These are phyloP conservation scores for Mortierella sp. DNA, from an alignment of 371 early-diverging fungal genomes.

Conservation along the genomic window DNA sequence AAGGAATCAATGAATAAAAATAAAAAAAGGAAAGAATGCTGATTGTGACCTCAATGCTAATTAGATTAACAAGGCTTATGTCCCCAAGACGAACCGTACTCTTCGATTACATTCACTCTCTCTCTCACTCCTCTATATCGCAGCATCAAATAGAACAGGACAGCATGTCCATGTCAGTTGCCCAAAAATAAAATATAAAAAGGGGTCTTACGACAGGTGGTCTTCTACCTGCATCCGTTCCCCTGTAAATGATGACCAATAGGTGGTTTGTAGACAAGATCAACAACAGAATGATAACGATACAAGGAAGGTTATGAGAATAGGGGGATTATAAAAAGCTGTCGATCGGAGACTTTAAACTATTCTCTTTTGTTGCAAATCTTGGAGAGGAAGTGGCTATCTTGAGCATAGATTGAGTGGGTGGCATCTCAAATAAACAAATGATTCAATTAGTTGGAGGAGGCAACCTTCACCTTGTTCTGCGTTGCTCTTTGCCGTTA, in stretches of 20 bases:
- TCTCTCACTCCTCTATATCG: not conserved
- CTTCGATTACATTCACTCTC: not conserved
- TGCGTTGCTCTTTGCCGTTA: not conserved
- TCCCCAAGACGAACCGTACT: not conserved
- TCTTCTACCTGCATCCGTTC: not conserved
- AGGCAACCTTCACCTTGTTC: conserved; percentile 10
- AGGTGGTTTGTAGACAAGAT: not conserved
- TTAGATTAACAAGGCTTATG: not conserved
- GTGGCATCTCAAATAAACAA: too few species aligned
- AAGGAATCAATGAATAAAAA: not conserved
- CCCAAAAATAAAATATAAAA: conserved; percentile 27
- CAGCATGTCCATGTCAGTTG: conserved; percentile 43
- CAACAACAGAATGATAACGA: not conserved
- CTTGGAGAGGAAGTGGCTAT: not conserved
- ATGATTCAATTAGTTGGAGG: too few species aligned
- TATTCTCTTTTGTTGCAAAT: not conserved
- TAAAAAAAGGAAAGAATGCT: not conserved
- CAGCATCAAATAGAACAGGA: not conserved
- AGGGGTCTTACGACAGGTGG: conserved; percentile 20
- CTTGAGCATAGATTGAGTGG: not conserved
- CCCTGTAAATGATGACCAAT: conserved; percentile 4
- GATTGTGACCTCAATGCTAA: not conserved
- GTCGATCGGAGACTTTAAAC: not conserved
- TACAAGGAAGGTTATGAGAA: not conserved
- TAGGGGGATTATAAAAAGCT: not conserved